These are phyloP conservation scores for Globisporangium okanoganense DNA, from an alignment of 352 stramenopile species.

Conservation along the genomic window DNA sequence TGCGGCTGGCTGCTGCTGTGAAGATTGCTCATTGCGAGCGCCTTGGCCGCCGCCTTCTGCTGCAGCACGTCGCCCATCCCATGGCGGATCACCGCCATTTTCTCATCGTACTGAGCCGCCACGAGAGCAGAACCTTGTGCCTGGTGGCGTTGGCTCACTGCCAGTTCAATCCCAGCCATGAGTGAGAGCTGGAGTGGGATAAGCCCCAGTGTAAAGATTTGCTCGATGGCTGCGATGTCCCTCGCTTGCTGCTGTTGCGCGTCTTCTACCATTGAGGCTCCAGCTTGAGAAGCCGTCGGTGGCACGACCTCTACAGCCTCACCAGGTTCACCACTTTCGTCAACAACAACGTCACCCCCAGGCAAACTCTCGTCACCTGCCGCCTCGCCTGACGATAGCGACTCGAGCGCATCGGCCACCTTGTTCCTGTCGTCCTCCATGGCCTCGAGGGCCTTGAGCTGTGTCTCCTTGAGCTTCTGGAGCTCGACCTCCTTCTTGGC, in stretches of 20 bases:
- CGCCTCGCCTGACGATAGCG: background rate
- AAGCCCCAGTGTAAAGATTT: constrained; percentile 47
- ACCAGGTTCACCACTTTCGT: background rate
- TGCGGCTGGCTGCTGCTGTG: constrained; percentile 12
- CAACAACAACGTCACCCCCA: background rate
- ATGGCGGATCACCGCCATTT: constrained; percentile 22
- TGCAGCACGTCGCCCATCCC: constrained; percentile 37
- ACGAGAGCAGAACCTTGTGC: constrained; percentile 37
- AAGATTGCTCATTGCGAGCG: constrained; percentile 17
- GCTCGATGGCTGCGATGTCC: constrained; percentile 50
- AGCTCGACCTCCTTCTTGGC: constrained; percentile 59
- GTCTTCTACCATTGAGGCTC: background rate
- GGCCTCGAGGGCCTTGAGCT: constrained; percentile 38
- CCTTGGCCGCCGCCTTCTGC: constrained; percentile 49
- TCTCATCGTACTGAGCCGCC: constrained; percentile 22
- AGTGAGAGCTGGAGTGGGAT: constrained; percentile 50
- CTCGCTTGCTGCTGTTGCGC: constrained; percentile 38
- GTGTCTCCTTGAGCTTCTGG: constrained; percentile 36
- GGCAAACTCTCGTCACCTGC: background rate
- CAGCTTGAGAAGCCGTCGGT: no score
- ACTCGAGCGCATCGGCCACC: constrained; percentile 21
- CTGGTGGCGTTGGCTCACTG: constrained; percentile 53
- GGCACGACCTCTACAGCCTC: background rate
- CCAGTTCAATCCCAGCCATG: constrained; percentile 48
- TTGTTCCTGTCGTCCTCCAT: constrained; percentile 30